Conservation (phyloP, 331 rosid genomes). For the Prunus yedoensis region DNA sequence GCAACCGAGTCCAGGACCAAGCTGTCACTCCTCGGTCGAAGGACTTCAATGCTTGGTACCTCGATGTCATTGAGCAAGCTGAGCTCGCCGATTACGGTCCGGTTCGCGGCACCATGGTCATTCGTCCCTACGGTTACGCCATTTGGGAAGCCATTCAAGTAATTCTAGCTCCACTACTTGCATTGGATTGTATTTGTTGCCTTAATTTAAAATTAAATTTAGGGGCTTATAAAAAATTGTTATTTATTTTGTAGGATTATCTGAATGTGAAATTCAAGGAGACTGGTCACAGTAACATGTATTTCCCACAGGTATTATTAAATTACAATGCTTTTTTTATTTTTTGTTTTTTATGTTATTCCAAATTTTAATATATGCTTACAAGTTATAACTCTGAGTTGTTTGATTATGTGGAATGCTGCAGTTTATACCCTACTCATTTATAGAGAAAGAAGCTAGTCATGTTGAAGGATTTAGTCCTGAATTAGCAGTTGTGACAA, state of each 20-base stretch:
- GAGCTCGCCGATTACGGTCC: conserved; percentile 98
- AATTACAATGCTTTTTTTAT: background rate
- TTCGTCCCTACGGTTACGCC: conserved; percentile 95
- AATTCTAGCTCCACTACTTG: background rate
- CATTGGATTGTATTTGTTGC: background rate
- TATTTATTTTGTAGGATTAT: conserved; percentile 54
- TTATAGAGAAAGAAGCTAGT: conserved; percentile 97
- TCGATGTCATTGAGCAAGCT: conserved; percentile 73
- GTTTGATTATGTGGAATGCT: conserved; percentile 16
- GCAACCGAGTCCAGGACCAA: conserved; percentile 45
- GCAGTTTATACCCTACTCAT: conserved; percentile 96
- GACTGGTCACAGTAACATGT: conserved; percentile 96
- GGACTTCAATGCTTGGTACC: conserved; percentile 96
- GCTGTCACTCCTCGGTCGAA: conserved; percentile 81
- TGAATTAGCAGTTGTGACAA: conserved; percentile 81
- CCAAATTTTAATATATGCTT: background rate
- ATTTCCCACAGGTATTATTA: conserved; percentile 80
- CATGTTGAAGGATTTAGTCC: conserved; percentile 98
- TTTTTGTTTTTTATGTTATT: background rate
- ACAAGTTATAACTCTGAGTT: background rate
- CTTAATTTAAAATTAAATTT: background rate
- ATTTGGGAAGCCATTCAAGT: conserved; percentile 99
- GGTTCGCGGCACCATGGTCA: conserved; percentile 95
- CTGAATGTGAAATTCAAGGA: conserved; percentile 90
- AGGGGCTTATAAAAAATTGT: background rate